Evolutionary conservation across 108 stramenopile species (phyloP).

Genomic region (Nitzschia putrida): DNA sequence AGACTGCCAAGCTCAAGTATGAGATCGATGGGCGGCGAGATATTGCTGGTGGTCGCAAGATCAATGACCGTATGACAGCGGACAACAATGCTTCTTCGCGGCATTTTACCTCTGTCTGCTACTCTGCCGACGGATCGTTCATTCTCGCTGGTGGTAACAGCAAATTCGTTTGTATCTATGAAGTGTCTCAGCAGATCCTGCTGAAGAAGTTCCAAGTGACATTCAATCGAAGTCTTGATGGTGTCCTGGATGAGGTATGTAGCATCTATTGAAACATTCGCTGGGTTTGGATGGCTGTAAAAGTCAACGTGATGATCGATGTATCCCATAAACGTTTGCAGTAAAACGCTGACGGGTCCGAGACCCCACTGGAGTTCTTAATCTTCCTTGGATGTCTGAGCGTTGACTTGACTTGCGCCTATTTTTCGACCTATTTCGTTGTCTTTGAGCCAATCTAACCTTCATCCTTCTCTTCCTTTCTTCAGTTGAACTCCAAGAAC

Average conservation of each 20-base stretch:
- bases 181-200: constrained; percentile 87
- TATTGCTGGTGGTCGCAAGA: constrained; percentile 85
- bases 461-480: constrained; percentile 1
- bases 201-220: constrained; percentile 99
- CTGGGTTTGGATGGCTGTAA: not conserved
- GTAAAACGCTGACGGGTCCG: constrained; percentile 48
- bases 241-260: constrained; percentile 86
- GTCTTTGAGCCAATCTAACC: constrained; percentile 1
- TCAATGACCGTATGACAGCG: constrained; percentile 84
- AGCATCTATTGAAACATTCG: not conserved
- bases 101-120: constrained; percentile 94
- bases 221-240: constrained; percentile 92
- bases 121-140: constrained; percentile 96
- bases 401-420: constrained; percentile 17
- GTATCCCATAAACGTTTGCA: constrained; percentile 78
- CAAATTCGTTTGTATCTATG: constrained; percentile 98
- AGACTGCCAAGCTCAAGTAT: constrained; percentile 72
- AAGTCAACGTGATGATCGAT: constrained; percentile 57
- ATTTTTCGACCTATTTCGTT: not conserved
- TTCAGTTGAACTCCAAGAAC: constrained; percentile 80
- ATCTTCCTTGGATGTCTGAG: constrained; percentile 80
- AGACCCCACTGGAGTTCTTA: constrained; percentile 47
- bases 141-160: constrained; percentile 96
- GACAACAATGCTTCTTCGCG: constrained; percentile 88
- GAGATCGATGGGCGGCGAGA: constrained; percentile 92